These are phyloP conservation scores for Pezicula neosporulosa DNA, from an alignment of 2,329 filamentous ascomycete species.

Conservation along the genomic window DNA sequence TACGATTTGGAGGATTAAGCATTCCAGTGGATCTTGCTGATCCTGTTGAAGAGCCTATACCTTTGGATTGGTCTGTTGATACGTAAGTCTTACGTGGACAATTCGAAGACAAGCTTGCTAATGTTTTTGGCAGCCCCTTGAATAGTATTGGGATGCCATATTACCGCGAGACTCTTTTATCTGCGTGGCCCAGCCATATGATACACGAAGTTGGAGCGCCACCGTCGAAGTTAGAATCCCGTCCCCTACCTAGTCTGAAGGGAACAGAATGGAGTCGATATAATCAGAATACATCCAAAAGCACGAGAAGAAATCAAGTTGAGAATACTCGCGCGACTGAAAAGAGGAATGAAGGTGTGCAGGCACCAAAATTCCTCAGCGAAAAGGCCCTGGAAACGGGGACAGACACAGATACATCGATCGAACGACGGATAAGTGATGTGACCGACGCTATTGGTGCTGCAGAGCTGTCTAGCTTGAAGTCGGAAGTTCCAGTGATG, in stretches of 20 bases:
- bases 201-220: constrained; percentile 84
- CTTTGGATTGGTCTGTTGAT: constrained; percentile 62
- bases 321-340: constrained; percentile 69
- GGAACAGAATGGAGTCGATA: constrained; percentile 73
- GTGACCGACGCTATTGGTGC: constrained; percentile 63
- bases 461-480: constrained; percentile 67
- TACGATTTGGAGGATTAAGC: constrained; percentile 68
- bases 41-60: constrained; percentile 42
- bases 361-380: constrained; percentile 87
- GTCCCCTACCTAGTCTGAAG: constrained; percentile 66
- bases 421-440: constrained; percentile 45
- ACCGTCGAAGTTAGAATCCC: constrained; percentile 69
- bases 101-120: constrained; percentile 1
- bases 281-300: constrained; percentile 67
- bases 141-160: constrained; percentile 89
- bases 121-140: constrained; percentile 54
- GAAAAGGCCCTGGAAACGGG: constrained; percentile 77
- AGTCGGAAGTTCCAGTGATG: constrained; percentile 79
- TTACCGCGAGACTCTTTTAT: constrained; percentile 84
- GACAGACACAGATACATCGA: constrained; percentile 41
- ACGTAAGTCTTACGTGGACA: constrained; percentile 45
- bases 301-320: constrained; percentile 74
- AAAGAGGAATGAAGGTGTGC: constrained; percentile 56
- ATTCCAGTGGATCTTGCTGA: constrained; percentile 66
- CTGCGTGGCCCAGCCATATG: constrained; percentile 83